Conservation (phyloP, 2,329 filamentous ascomycete genomes). For the Diaporthe caulivora region DNA sequence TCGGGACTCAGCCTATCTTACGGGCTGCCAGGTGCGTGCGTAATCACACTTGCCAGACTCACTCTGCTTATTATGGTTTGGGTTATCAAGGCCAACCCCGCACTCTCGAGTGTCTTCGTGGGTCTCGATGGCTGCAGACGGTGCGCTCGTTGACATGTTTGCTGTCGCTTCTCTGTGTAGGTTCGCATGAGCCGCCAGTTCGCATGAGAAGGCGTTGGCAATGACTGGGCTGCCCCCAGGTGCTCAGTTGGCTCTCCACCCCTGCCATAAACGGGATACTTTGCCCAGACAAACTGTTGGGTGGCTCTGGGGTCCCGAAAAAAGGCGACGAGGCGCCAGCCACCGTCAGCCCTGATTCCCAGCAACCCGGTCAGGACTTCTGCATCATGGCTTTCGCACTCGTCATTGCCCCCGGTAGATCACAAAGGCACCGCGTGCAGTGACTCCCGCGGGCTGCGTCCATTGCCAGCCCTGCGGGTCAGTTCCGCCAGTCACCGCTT, state of each 20-base stretch:
- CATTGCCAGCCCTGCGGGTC: not conserved
- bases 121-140: too few relatives aligned
- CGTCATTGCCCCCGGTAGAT: too few relatives aligned
- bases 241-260: not conserved
- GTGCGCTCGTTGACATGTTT: not conserved
- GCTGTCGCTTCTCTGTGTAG: too few relatives aligned
- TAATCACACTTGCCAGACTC: too few relatives aligned
- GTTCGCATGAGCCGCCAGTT: not conserved
- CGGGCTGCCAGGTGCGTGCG: not conserved
- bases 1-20: not conserved
- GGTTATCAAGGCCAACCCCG: not conserved
- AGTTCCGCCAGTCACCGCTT: slow-evolving; percentile 21
- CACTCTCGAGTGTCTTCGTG: not conserved
- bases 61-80: too few relatives aligned
- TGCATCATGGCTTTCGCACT: not conserved
- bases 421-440: not conserved
- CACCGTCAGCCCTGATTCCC: slow-evolving; percentile 10
- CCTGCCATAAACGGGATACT: not conserved
- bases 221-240: not conserved
- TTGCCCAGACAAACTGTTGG: not conserved
- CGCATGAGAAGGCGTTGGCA: not conserved
- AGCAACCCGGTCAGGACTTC: not conserved
- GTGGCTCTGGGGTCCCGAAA: not conserved
- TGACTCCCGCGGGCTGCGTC: not conserved
- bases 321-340: slow-evolving; percentile 15